Evolutionary conservation across 257 asterid genomes (phyloP), one percentile per base, ranked within the genome.

Genomic region (Petunia secreta): DNA sequence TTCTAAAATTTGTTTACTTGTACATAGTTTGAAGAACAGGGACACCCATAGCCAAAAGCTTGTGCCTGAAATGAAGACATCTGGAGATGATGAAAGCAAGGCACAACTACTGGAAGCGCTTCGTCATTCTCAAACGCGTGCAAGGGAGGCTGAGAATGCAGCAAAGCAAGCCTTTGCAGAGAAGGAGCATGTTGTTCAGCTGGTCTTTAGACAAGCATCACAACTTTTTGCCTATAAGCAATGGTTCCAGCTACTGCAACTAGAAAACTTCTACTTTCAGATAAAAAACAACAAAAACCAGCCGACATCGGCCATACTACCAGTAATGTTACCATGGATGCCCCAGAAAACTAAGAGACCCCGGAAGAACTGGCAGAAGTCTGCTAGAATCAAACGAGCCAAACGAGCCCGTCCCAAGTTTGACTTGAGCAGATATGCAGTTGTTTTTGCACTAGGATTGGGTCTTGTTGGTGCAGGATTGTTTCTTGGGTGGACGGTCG

Each of bases 51-150:
- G 83, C 48, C 82, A 79, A 41, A 86, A 85, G 77, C 52, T 81
- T 34, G 60, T 13, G 60, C 69, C 75, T 13, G 90, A 80, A 65
- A 53, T 37, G 76, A 80, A 52, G 2, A 65, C 40, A 6, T 68
- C 52, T 0, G 88, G 83, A 48, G 82, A 84, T 4, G 89, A 85
- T 25, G 16, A 83, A 13, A 84, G 86, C 86, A 87, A 85, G 85
- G 91, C 90, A 78, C 87, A 85, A 82, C 85, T 95, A 52, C 84
- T 93, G 78, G 92, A 93, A 83, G 98, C 98, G 13, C 90, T 95
- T 8, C 64, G 94, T 10, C 98, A 91, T 82, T 95, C 98, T 37
- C 98, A 95, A 89, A 91, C 98, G 5, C 98, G 98, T 44, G 98
- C 98, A 79, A 91, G 98, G 85, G 97, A 93, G 86, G 98, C 98